Evolutionary conservation across 768 basidiomycete species (phyloP).

Genomic region (Tricholoma matsutake): DNA sequence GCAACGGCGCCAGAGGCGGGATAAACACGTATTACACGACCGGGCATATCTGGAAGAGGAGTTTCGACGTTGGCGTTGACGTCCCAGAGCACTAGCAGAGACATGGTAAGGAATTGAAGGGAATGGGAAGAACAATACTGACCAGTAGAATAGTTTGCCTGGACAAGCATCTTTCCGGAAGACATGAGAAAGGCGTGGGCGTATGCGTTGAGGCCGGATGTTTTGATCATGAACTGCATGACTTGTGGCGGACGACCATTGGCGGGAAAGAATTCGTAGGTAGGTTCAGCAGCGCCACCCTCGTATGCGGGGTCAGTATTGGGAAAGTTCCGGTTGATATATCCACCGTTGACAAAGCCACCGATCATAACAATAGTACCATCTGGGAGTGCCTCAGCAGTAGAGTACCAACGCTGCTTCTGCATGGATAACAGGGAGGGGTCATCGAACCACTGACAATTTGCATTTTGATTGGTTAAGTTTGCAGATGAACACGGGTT

Average conservation of each 20-base stretch:
- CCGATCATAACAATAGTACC: slow-evolving; percentile 81
- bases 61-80: slow-evolving; percentile 54
- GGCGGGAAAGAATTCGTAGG: slow-evolving; percentile 80
- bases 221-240: slow-evolving; percentile 67
- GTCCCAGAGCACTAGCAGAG: slow-evolving; percentile 45
- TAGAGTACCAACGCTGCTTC: slow-evolving; percentile 73
- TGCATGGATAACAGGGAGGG: slow-evolving; percentile 61
- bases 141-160: slow-evolving; percentile 80
- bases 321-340: slow-evolving; percentile 73
- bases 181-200: slow-evolving; percentile 72
- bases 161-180: slow-evolving; percentile 76
- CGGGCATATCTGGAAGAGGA: slow-evolving; percentile 69
- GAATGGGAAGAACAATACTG: slow-evolving; percentile 23
- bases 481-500: slow-evolving; percentile 62
- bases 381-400: slow-evolving; percentile 70
- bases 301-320: slow-evolving; percentile 59
- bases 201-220: slow-evolving; percentile 78
- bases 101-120: slow-evolving; percentile 8
- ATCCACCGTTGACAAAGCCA: slow-evolving; percentile 75
- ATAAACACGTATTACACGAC: slow-evolving; percentile 74
- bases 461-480: slow-evolving; percentile 43
- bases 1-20: slow-evolving; percentile 86
- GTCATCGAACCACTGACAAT: slow-evolving; percentile 76
- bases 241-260: slow-evolving; percentile 43
- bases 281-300: slow-evolving; percentile 75